phyloP scores from a whole-genome alignment of 1,139 yeast species.

The Sugiyamaella neomexicana region DNA sequence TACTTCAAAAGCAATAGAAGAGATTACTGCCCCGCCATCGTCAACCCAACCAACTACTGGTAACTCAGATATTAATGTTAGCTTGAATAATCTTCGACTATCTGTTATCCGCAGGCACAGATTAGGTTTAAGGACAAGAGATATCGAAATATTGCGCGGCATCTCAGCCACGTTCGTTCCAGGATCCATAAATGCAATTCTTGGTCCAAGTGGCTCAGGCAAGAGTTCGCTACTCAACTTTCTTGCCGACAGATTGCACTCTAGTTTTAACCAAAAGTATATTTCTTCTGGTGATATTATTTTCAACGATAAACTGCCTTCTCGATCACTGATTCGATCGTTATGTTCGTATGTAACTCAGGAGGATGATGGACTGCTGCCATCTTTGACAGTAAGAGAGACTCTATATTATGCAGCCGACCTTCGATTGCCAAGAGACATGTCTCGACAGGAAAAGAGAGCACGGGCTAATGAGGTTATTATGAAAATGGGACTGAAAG shows the following conservation, averaged over 20 bases:
- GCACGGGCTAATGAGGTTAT: slow-evolving; percentile 56
- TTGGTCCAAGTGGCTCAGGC: slow-evolving; percentile 92
- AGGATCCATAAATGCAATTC: slow-evolving; percentile 71
- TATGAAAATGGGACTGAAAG: slow-evolving; percentile 66
- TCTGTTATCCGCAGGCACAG: slow-evolving; percentile 23
- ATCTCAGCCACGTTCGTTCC: slow-evolving; percentile 61
- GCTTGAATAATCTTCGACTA: slow-evolving; percentile 26
- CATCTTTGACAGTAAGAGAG: slow-evolving; percentile 74
- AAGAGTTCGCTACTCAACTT: slow-evolving; percentile 71
- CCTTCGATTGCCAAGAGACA: slow-evolving; percentile 50
- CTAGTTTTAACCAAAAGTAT: slow-evolving; percentile 46
- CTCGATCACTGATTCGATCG: slow-evolving; percentile 48
- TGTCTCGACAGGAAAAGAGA: slow-evolving; percentile 35
- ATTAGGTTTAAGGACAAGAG: slow-evolving; percentile 6
- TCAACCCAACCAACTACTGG: slow-evolving; percentile 1
- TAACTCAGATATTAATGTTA: slow-evolving; percentile 24
- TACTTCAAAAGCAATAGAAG: slow-evolving; percentile 19
- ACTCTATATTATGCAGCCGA: slow-evolving; percentile 72
- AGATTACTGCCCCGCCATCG: slow-evolving; percentile 1
- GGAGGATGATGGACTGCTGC: slow-evolving; percentile 69
- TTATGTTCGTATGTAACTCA: slow-evolving; percentile 77
- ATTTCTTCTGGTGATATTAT: slow-evolving; percentile 45
- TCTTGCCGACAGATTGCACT: slow-evolving; percentile 61
- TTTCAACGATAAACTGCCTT: slow-evolving; percentile 47
- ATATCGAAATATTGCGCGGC: slow-evolving; percentile 46